Percentiles rank a stretch among this genome's conserved stretches.
These are phyloP conservation scores for Populus hybrid DNA, from an alignment of 441 rosid species.

Conservation along the genomic window DNA sequence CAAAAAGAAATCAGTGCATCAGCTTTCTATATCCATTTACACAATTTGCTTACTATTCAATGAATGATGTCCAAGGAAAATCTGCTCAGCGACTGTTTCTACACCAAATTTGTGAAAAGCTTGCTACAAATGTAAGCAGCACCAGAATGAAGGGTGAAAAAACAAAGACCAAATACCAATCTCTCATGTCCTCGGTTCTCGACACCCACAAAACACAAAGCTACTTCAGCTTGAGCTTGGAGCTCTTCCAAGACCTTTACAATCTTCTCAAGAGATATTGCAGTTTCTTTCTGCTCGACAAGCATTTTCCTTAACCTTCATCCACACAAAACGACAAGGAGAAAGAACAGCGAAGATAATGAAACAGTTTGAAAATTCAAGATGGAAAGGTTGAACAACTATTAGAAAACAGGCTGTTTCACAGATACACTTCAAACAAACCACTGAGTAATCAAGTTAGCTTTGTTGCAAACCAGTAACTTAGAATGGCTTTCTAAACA, in stretches of 20 bases:
- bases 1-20: no score
- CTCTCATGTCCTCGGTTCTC: slow-evolving; percentile 38
- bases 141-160: not conserved
- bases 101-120: not conserved
- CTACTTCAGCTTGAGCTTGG: slow-evolving; percentile 95
- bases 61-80: not conserved
- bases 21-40: no score
- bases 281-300: slow-evolving; percentile 42
- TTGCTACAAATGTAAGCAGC: not conserved
- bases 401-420: not conserved
- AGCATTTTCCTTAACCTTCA: slow-evolving; percentile 79
- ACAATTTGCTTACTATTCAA: not conserved
- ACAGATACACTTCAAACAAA: no score
- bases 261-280: slow-evolving; percentile 56
- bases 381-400: not conserved
- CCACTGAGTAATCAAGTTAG: not conserved
- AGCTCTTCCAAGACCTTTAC: slow-evolving; percentile 87
- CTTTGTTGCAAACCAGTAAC: no score
- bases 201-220: slow-evolving; percentile 80
- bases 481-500: no score
- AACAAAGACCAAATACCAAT: not conserved
- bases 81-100: not conserved
- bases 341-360: not conserved
- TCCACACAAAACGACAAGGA: slow-evolving; percentile 17
- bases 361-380: not conserved